Base-by-base conservation (phyloP, 176 grass and related monocot species). In the Lolium multiflorum region DNA sequence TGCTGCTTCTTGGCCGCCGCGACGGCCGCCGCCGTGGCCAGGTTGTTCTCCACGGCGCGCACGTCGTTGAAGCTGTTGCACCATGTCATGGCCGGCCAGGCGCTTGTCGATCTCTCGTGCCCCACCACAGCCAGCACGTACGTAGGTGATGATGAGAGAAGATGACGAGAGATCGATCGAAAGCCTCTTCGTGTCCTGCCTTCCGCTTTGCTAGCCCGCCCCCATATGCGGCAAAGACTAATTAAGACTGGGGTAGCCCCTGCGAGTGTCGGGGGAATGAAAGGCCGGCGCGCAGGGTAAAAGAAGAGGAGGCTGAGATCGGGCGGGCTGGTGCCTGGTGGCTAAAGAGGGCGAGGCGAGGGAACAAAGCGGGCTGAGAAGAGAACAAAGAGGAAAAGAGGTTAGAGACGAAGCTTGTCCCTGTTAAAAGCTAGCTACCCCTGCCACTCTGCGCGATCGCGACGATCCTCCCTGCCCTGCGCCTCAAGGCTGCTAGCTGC, bases 1-100 rank as follows among this genome's bases (percentile, higher is more conserved):
- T 82, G 80, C 88, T 85, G 87, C 81, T 90, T 83, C 85, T 84
- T 87, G 75, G 79, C 85, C 55, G 79, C 62, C 37, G 92, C 81
- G 7, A 74, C 75, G 57, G 83, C 88, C 9, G 90, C 71, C 58
- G 90, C 75, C 37, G 89, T 55, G 78, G 80, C 82, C 77, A 91
- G 89, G 83, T 87, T 91, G 70, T 91, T 97, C 73, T 94, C 90
- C 77, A 92, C 87, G 84, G 88, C 89, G 48, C 88, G 88, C 65
- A 87, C 93, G 86, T 94, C 92, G 74, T 87, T 91, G 84, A 89
- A 94, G 87, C 84, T 92, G 48, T 85, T 97, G 92, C 95, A 91
- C 95, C 95, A 97, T 91, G 92, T 91, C 95, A 97, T 97, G 60
- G 73, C 91, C 24, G 74, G 55, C 13, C 57, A 47, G 24, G 49